Base-by-base conservation (phyloP, 148 eudicot species). In the Chenopodium quinoa region DNA sequence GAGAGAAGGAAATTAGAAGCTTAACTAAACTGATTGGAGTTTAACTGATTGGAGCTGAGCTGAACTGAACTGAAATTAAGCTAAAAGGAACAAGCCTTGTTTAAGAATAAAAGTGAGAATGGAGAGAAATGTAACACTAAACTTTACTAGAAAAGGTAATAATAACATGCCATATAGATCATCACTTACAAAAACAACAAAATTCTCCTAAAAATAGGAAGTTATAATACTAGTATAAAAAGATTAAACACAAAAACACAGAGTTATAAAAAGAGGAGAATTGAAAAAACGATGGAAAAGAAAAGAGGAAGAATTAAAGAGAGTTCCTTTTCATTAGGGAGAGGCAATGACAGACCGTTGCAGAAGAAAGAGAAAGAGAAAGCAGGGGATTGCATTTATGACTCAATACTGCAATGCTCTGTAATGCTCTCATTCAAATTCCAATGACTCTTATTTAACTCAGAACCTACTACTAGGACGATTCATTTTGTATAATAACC, bases 311-410 rank as follows among this genome's bases (percentile, higher is more conserved):
- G 4, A 37, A 25, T 32, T 40, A 56, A 34, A 79, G 48, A 20
- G 9, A 20, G 74, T 48, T 34, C 77, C 68, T 60, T 80, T 78
- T 44, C 69, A 80, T 47, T 48, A 81, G 75, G 70, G 75, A 77
- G 84, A 80, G 83, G 84, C 78, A 81, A 84, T 71, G 86, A 84
- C 84, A 84, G 83, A 77, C 72, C 81, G 83, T 79, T 65, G 85
- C 81, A 83, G 80, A 48, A 77, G 71, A 82, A 72, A 78, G 13
- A 71, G 81, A 77, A 68, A 68, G 75, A 62, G 56, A 32, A 73
- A 34, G 58, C 79, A 69, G 80, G 84, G 75, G 75, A 56, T 54
- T 60, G 80, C 81, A 84, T 81, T 77, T 77, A 81, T 63, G 81
- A 84, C 81, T 84, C 83, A 81, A 44, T 65, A 65, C 84, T 80